These are phyloP conservation scores for Cercospora citrullina DNA, from an alignment of 2,329 filamentous ascomycete genomes.

Conservation along the genomic window DNA sequence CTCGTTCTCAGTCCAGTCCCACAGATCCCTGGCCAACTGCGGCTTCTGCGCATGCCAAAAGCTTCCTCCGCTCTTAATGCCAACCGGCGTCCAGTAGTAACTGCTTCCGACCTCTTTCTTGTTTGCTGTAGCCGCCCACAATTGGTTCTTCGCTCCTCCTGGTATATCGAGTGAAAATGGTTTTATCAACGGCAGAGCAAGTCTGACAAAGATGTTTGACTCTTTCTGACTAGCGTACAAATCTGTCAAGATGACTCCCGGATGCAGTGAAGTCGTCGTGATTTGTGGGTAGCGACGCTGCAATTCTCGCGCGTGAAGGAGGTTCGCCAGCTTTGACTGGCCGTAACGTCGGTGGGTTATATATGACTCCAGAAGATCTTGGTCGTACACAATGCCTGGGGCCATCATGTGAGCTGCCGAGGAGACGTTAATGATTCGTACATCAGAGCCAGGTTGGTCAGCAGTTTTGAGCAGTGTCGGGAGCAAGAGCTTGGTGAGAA, in stretches of 20 bases:
- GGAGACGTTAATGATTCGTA: slow-evolving; percentile 49
- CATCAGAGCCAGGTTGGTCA: slow-evolving; percentile 40
- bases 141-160: slow-evolving; percentile 31
- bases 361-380: slow-evolving; percentile 37
- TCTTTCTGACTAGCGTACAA: slow-evolving; percentile 39
- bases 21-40: slow-evolving; percentile 38
- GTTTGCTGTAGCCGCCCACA: slow-evolving; percentile 34
- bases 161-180: slow-evolving; percentile 24
- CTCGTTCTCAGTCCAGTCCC: slow-evolving; percentile 43
- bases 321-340: slow-evolving; percentile 60
- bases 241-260: slow-evolving; percentile 64
- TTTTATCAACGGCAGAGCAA: slow-evolving; percentile 20
- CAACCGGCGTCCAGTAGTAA: slow-evolving; percentile 32
- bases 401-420: slow-evolving; percentile 37
- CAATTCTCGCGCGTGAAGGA: slow-evolving; percentile 63
- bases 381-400: slow-evolving; percentile 41
- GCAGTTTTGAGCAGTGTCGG: slow-evolving; percentile 46
- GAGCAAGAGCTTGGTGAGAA: slow-evolving; percentile 50
- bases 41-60: slow-evolving; percentile 30
- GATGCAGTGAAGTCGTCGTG: slow-evolving; percentile 63
- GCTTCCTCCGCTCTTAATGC: slow-evolving; percentile 23
- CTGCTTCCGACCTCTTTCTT: slow-evolving; percentile 25
- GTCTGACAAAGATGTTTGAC: slow-evolving; percentile 15
- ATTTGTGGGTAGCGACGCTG: slow-evolving; percentile 59
- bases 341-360: slow-evolving; percentile 55